Conservation (phyloP, 2,329 filamentous ascomycete species). For the Chaetothyriales sp. region DNA sequence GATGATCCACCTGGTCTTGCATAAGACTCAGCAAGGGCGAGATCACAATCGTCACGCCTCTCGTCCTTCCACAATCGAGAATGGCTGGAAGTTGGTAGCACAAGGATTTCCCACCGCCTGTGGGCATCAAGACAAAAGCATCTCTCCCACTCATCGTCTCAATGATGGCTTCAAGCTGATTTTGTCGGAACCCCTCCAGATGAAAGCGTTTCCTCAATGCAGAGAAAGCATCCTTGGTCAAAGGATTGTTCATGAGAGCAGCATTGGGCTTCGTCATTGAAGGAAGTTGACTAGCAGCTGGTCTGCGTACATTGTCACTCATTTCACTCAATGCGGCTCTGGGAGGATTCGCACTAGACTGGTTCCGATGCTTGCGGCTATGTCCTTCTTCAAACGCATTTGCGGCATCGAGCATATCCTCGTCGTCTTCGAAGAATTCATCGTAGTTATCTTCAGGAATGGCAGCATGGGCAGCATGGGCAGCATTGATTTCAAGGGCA, state of each 20-base stretch:
- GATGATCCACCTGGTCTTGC: conserved; percentile 87
- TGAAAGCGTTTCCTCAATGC: conserved; percentile 74
- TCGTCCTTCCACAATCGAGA: conserved; percentile 63
- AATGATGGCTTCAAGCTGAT: conserved; percentile 93
- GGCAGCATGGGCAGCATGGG: background rate
- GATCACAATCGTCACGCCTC: conserved; percentile 83
- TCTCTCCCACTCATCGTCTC: conserved; percentile 77
- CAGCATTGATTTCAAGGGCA: background rate
- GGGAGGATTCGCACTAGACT: background rate
- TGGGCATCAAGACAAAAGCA: conserved; percentile 94
- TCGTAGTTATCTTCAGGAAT: conserved; percentile 27
- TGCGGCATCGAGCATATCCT: conserved; percentile 29
- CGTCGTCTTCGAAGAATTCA: conserved; percentile 28
- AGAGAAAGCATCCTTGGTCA: conserved; percentile 73
- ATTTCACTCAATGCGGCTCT: conserved; percentile 12
- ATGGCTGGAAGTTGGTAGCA: conserved; percentile 93
- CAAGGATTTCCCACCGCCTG: conserved; percentile 88
- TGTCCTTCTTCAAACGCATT: background rate
- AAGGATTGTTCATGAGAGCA: conserved; percentile 50
- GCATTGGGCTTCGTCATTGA: conserved; percentile 15
- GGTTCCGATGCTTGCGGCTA: background rate
- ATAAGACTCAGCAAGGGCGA: conserved; percentile 90
- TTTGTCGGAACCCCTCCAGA: conserved; percentile 73
- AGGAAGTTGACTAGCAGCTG: conserved; percentile 2
- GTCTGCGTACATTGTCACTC: conserved; percentile 20